Percentiles rank a stretch among this genome's conserved stretches.
Conservation (phyloP, 139 green algal genomes). For the Auxenochlorella pyrenoidosa region DNA sequence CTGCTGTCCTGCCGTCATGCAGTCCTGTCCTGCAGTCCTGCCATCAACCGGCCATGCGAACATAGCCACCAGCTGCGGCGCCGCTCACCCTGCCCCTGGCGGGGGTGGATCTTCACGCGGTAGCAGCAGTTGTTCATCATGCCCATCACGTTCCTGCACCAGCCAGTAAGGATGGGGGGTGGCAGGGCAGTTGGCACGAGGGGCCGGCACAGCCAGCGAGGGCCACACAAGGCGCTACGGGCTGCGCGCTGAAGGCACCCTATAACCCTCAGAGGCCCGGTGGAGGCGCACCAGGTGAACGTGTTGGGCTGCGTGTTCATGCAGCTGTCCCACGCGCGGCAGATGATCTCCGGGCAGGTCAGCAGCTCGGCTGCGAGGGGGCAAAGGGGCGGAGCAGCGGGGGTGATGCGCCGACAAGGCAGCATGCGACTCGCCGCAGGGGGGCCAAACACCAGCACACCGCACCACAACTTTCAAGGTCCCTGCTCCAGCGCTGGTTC, state of each 20-base stretch:
- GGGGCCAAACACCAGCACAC: too few species aligned
- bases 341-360: constrained; percentile 69
- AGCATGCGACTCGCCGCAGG: too few species aligned
- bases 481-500: too few species aligned
- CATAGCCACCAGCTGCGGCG: background rate
- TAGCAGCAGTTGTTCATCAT: constrained; percentile 99
- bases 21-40: too few species aligned
- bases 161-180: constrained; percentile 29
- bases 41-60: too few species aligned
- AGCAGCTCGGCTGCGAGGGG: constrained; percentile 67
- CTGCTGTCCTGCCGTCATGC: too few species aligned
- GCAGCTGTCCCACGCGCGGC: constrained; percentile 83
- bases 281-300: constrained; percentile 28
- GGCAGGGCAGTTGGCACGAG: background rate
- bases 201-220: background rate
- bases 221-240: background rate
- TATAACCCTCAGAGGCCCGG: too few species aligned
- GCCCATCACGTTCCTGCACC: constrained; percentile 98
- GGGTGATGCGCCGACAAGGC: too few species aligned
- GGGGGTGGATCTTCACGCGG: constrained; percentile 49
- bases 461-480: too few species aligned
- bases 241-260: background rate
- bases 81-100: background rate
- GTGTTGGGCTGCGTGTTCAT: constrained; percentile 89
- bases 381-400: background rate